phyloP scores from a whole-genome alignment of 352 stramenopile genomes.

The Phytophthora hibernalis region DNA sequence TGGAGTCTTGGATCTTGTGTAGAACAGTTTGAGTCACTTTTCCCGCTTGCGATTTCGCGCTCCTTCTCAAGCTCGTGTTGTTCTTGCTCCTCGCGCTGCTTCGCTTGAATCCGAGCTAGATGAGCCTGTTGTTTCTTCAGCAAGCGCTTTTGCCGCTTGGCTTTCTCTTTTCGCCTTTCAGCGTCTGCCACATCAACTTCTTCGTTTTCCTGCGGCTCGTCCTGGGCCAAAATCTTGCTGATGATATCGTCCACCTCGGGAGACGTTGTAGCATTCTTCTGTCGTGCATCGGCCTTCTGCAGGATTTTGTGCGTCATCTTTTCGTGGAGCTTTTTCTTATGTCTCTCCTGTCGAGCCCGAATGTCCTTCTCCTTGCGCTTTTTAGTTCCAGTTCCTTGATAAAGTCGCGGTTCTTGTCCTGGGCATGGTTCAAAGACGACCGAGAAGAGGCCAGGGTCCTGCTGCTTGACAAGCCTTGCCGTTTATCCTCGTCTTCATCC shows the following conservation, averaged over 20 bases:
- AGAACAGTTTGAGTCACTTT: constrained; percentile 65
- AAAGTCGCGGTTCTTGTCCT: constrained; percentile 70
- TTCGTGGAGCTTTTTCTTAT: constrained; percentile 66
- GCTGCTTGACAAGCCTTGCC: constrained; percentile 24
- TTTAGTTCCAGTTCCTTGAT: constrained; percentile 77
- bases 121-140: constrained; percentile 67
- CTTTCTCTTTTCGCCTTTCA: constrained; percentile 45
- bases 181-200: constrained; percentile 20
- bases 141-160: constrained; percentile 52
- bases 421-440: constrained; percentile 14
- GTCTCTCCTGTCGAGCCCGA: constrained; percentile 45
- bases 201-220: constrained; percentile 32
- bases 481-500: constrained; percentile 34
- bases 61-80: constrained; percentile 58
- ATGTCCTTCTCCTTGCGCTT: constrained; percentile 73
- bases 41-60: constrained; percentile 60
- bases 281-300: constrained; percentile 43
- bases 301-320: constrained; percentile 68
- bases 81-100: constrained; percentile 60
- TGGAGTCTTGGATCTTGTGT: constrained; percentile 60
- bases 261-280: constrained; percentile 31
- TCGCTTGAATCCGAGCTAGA: constrained; percentile 58
- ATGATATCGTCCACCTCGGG: constrained; percentile 34
- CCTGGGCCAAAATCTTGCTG: constrained; percentile 1
- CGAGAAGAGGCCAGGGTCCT: constrained; percentile 23